A percentile compares a stretch with the other conserved stretches of the same genome.
Conservation (phyloP, 768 basidiomycete genomes). For the Gymnopilus dilepis region DNA sequence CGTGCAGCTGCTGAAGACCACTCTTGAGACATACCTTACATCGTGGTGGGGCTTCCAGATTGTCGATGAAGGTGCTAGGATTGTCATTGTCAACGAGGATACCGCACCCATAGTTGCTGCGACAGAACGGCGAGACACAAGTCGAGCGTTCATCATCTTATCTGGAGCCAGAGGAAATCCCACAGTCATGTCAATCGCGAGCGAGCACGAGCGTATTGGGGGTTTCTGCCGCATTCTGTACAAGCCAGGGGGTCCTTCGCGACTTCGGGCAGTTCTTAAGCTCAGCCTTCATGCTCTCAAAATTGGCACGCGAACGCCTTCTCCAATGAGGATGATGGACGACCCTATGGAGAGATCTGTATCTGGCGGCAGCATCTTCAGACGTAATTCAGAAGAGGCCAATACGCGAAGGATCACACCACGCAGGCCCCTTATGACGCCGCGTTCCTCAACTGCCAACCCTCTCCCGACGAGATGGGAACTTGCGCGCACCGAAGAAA, state of each 20-base stretch:
- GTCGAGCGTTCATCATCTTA: conserved; percentile 76
- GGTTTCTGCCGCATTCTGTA: conserved; percentile 89
- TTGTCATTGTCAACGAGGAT: conserved; percentile 86
- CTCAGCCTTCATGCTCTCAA: conserved; percentile 62
- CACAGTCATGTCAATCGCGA: conserved; percentile 62
- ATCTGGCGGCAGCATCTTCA: conserved; percentile 18
- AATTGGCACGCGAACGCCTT: conserved; percentile 44
- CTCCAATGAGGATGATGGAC: conserved; percentile 20
- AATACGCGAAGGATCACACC: conserved; percentile 16
- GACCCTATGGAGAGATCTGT: conserved; percentile 14
- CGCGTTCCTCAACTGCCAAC: conserved; percentile 55
- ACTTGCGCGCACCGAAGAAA: conserved; percentile 38
- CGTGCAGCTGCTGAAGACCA: conserved; percentile 64
- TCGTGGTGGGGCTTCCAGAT: conserved; percentile 80
- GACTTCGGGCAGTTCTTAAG: conserved; percentile 69
- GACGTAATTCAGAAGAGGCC: conserved; percentile 53
- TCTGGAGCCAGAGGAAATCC: conserved; percentile 74
- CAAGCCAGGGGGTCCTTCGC: conserved; percentile 88
- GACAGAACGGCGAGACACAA: conserved; percentile 58
- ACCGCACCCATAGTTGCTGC: conserved; percentile 59
- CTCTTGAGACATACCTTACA: conserved; percentile 68
- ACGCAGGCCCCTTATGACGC: conserved; percentile 57
- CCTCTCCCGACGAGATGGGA: conserved; percentile 42
- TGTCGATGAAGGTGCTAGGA: conserved; percentile 58
- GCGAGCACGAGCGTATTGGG: conserved; percentile 78